A percentile compares a stretch with the other conserved stretches of the same genome.
Conservation (phyloP, 2,329 filamentous ascomycete genomes). For the Coniochaeta pulveracea region DNA sequence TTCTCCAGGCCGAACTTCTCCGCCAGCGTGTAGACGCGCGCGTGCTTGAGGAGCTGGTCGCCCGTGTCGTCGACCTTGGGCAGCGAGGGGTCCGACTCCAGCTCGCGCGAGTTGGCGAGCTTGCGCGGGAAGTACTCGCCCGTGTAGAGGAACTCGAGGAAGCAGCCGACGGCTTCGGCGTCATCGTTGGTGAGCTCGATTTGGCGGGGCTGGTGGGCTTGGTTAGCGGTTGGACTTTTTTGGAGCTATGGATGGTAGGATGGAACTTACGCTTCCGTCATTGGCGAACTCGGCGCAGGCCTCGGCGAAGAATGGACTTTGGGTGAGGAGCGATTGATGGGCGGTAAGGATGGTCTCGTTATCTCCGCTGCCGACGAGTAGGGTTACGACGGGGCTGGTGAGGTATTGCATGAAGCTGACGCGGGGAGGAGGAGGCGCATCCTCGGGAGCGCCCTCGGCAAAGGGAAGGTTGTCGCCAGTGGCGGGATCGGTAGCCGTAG, state of each 20-base stretch:
- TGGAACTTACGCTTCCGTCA: slow-evolving; percentile 43
- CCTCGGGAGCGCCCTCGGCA: slow-evolving; percentile 22
- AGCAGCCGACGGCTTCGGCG: slow-evolving; percentile 63
- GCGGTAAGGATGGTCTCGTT: slow-evolving; percentile 56
- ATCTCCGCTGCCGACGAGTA: slow-evolving; percentile 53
- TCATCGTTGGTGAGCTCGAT: slow-evolving; percentile 60
- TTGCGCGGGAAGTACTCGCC: slow-evolving; percentile 75
- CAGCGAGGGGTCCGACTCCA: slow-evolving; percentile 57
- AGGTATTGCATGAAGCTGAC: slow-evolving; percentile 47
- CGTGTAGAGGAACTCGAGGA: slow-evolving; percentile 77
- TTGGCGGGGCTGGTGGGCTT: slow-evolving; percentile 39
- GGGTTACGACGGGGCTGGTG: slow-evolving; percentile 56
- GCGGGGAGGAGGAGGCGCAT: slow-evolving; percentile 20
- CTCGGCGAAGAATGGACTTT: slow-evolving; percentile 65
- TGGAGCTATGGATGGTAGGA: neutral
- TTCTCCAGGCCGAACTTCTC: slow-evolving; percentile 59
- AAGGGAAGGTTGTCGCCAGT: slow-evolving; percentile 26
- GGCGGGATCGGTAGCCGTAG: slow-evolving; percentile 21
- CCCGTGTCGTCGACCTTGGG: slow-evolving; percentile 66
- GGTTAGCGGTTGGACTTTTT: slow-evolving; percentile 3
- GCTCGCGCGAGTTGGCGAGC: slow-evolving; percentile 47
- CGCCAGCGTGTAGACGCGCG: slow-evolving; percentile 79
- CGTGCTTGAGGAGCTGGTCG: slow-evolving; percentile 76
- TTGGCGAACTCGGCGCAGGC: slow-evolving; percentile 50
- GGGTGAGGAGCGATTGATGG: slow-evolving; percentile 64